phyloP scores from a whole-genome alignment of 78 protist species.

The Creolimax fragrantissima region DNA sequence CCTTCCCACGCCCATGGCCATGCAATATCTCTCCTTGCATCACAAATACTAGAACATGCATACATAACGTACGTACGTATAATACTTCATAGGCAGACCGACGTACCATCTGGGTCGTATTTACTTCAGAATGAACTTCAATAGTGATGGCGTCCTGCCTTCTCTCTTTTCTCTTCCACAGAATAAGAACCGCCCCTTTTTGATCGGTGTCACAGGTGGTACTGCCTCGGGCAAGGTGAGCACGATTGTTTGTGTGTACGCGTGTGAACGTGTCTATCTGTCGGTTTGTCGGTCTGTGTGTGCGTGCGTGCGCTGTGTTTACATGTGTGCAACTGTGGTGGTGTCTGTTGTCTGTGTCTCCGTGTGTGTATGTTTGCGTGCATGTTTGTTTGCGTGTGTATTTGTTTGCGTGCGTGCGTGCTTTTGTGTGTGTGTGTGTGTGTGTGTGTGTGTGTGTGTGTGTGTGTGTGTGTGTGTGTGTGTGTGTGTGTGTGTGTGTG shows the following conservation, averaged over 20 bases:
- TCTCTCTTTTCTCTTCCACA: background rate
- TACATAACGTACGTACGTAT: too few relatives aligned
- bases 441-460: too few relatives aligned
- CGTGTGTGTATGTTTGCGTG: background rate
- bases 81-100: too few relatives aligned
- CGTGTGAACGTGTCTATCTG: background rate
- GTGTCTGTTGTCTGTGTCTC: background rate
- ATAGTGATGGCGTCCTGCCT: background rate
- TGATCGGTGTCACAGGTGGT: background rate
- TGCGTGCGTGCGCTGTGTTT: background rate
- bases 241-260: background rate
- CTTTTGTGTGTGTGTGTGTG: too few relatives aligned
- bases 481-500: too few relatives aligned
- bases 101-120: too few relatives aligned
- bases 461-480: too few relatives aligned
- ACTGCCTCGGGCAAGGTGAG: background rate
- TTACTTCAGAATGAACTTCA: too few relatives aligned
- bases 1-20: too few relatives aligned
- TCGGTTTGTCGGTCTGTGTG: background rate
- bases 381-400: background rate
- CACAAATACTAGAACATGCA: too few relatives aligned
- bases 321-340: background rate
- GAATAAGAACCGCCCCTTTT: background rate
- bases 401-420: too few relatives aligned
- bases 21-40: too few relatives aligned